Evolutionary conservation across 257 asterid species (phyloP), one percentile per base, ranked within the genome.

Genomic region (Paulownia fortunei): DNA sequence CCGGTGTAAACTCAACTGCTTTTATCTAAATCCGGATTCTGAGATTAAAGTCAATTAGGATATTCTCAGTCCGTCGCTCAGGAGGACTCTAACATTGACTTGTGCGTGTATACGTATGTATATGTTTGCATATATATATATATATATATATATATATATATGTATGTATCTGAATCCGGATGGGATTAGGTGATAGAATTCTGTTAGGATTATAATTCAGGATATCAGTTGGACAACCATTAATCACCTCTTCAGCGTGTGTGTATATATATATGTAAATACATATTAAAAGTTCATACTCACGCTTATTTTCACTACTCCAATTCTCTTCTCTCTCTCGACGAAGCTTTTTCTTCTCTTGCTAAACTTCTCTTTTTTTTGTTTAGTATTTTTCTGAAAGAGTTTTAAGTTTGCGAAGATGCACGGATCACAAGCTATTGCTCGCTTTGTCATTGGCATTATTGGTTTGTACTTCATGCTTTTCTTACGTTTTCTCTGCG

Each of bases 401-500:
- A 23, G 15, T 15, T 37, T 19, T 44, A 56, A 27, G 41, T 58
- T 44, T 11, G 42, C n/a, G 76, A 60, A 56, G 63, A 84, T 77
- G 85, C 82, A 80, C 65, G 87, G 81, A 73, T 16, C 52, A 19
- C 55, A 63, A 46, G 16, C 4, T 2, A 74, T 76, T 3, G 41
- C 78, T 76, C 84, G 87, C 13, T 24, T 32, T 3, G 62, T 76
- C 67, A 32, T 76, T 68, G 87, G 87, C 41, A 32, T 83, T 8
- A 42, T 83, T 13, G 87, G 87, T 83, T 39, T 0, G 82, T 83
- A 16, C 9, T 76, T 62, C 34, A 9, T 54, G 52, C 39, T 63
- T 51, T 51, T 23, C 27, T 24, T 3, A 7, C 10, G 2, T 62
- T 72, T 63, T 34, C 51, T 36, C 37, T 12, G 69, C 10, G 18